Conservation (phyloP, 2,329 filamentous ascomycete genomes). For the Paecilomyces niveus region DNA sequence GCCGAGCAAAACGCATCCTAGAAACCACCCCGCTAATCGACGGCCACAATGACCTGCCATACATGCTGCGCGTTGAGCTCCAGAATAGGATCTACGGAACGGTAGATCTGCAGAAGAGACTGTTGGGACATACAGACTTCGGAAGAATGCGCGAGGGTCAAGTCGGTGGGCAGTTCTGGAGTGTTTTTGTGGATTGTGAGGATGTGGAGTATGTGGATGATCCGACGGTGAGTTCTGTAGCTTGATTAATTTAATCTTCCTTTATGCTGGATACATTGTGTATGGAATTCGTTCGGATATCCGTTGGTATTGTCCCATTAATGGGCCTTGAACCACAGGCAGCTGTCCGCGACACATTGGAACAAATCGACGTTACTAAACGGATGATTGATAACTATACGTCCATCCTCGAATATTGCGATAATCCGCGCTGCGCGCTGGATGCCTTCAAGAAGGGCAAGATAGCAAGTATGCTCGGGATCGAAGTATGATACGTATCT, state of each 20-base stretch:
- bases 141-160: slow-evolving; percentile 15
- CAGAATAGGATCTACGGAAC: slow-evolving; percentile 16
- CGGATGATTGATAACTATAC: slow-evolving; percentile 9
- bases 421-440: slow-evolving; percentile 7
- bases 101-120: not conserved
- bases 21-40: slow-evolving; percentile 18
- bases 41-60: slow-evolving; percentile 22
- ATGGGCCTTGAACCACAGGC: not conserved
- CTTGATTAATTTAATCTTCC: too few species aligned
- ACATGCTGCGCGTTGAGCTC: slow-evolving; percentile 14
- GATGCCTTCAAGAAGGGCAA: slow-evolving; percentile 10
- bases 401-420: slow-evolving; percentile 11
- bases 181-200: slow-evolving; percentile 18
- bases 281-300: too few species aligned
- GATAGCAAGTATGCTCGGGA: slow-evolving; percentile 12
- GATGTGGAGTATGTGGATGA: slow-evolving; percentile 9
- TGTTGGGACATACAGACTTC: slow-evolving; percentile 19
- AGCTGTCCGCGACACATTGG: slow-evolving; percentile 14
- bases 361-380: slow-evolving; percentile 16
- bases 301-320: too few species aligned
- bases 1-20: slow-evolving; percentile 7
- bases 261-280: too few species aligned
- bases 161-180: slow-evolving; percentile 25
- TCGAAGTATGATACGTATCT: not conserved
- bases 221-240: not conserved